Evolutionary conservation across 2,329 filamentous ascomycete species (phyloP).

Genomic region (Dactylellina cionopaga): DNA sequence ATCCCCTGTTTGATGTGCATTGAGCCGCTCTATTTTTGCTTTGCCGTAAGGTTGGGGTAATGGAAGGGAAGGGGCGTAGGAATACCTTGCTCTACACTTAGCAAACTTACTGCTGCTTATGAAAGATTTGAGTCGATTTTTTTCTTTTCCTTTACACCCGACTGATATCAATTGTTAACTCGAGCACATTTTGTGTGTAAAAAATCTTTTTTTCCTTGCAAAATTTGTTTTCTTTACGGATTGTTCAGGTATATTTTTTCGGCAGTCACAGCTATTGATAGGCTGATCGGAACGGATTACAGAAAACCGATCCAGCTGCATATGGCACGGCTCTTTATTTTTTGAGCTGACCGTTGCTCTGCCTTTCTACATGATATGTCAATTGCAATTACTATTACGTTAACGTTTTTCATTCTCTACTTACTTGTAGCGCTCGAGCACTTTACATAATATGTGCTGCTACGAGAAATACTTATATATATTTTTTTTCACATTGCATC

Average conservation of each 20-base stretch:
- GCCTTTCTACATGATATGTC: conserved; percentile 17
- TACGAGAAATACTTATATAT: no score
- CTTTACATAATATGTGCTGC: no score
- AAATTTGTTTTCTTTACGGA: conserved; percentile 14
- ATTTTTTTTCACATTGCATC: conserved; percentile 5
- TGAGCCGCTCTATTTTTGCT: conserved; percentile 52
- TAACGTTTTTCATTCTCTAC: conserved; percentile 25
- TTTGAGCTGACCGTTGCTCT: conserved; percentile 29
- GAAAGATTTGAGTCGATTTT: conserved; percentile 31
- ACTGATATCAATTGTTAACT: conserved; percentile 32
- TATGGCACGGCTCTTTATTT: conserved; percentile 26
- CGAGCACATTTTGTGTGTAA: conserved; percentile 37
- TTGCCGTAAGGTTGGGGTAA: conserved; percentile 12
- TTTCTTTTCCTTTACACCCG: conserved; percentile 13
- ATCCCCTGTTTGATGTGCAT: conserved; percentile 55
- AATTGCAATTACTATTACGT: conserved; percentile 11
- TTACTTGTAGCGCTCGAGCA: no score
- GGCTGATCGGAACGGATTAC: conserved; percentile 51
- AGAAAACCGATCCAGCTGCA: conserved; percentile 43
- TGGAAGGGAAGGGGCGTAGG: conserved; percentile 23
- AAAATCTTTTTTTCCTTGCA: conserved; percentile 28
- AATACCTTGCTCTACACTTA: conserved; percentile 21
- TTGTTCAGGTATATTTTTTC: conserved; percentile 12
- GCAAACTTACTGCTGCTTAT: conserved; percentile 42
- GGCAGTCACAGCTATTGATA: conserved; percentile 27